Percentiles rank a stretch among this genome's conserved stretches.
Conservation (phyloP, 2,329 filamentous ascomycete species). For the Colletotrichum liriopes region DNA sequence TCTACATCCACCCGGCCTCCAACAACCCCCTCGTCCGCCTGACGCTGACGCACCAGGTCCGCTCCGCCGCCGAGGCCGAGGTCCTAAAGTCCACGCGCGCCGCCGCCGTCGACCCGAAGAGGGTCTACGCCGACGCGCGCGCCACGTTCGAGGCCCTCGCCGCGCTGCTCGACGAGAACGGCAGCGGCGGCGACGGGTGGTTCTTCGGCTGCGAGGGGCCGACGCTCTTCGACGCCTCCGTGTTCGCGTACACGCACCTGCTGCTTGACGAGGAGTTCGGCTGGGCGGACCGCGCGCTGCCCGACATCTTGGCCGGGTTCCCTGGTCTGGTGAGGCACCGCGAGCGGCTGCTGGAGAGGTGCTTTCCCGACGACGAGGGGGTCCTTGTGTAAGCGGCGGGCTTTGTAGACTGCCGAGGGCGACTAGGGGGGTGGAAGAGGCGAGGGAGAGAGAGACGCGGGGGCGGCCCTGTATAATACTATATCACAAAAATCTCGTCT, state of each 20-base stretch:
- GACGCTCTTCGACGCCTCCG: constrained; percentile 85
- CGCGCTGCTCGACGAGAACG: constrained; percentile 55
- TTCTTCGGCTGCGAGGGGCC: constrained; percentile 70
- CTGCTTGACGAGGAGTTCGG: constrained; percentile 76
- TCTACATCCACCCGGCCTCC: constrained; percentile 80
- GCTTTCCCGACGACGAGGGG: constrained; percentile 26
- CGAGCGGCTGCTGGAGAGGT: constrained; percentile 50
- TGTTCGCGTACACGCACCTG: constrained; percentile 92
- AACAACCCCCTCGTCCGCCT: constrained; percentile 74
- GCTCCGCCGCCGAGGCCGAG: constrained; percentile 80
- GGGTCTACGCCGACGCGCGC: constrained; percentile 61
- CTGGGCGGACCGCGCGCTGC: constrained; percentile 77
- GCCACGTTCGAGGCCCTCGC: constrained; percentile 65
- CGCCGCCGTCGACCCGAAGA: constrained; percentile 50
- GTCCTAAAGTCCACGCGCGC: constrained; percentile 74
- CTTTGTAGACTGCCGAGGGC: background rate
- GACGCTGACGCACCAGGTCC: constrained; percentile 77
- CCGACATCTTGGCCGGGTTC: constrained; percentile 68
- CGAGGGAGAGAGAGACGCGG: background rate
- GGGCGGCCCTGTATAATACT: background rate
- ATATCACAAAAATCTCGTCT: background rate
- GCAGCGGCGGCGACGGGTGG: constrained; percentile 52
- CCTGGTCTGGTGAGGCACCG: constrained; percentile 72
- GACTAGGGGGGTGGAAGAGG: background rate
- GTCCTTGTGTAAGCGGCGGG: constrained; percentile 12